Conservation (phyloP, 2,329 filamentous ascomycete genomes). For the Epicoccum nigrum region DNA sequence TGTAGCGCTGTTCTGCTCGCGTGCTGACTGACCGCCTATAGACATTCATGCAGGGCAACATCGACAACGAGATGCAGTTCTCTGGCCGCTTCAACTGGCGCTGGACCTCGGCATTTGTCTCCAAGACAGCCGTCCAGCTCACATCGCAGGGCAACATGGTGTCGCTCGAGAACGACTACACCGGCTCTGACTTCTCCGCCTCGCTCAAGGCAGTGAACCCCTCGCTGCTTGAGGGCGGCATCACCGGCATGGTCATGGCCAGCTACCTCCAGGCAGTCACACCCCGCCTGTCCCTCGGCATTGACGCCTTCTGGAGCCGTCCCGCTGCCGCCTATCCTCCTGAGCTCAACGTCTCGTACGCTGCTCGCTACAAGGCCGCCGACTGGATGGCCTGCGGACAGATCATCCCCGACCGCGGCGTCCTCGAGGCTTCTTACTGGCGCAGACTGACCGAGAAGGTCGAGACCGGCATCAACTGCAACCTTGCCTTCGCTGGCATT, state of each 20-base stretch:
- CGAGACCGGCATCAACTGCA: conserved; percentile 94
- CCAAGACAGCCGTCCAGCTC: conserved; percentile 88
- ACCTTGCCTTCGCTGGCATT: conserved; percentile 75
- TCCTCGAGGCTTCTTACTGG: conserved; percentile 90
- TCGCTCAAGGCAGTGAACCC: conserved; percentile 95
- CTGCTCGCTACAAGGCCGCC: conserved; percentile 84
- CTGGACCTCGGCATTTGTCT: conserved; percentile 79
- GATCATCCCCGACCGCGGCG: conserved; percentile 82
- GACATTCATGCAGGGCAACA: conserved; percentile 93
- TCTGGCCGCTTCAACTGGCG: conserved; percentile 92
- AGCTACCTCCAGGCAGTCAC: conserved; percentile 96
- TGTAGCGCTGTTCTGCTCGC: no score
- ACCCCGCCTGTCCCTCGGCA: conserved; percentile 80
- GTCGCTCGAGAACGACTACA: conserved; percentile 95
- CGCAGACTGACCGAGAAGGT: conserved; percentile 90
- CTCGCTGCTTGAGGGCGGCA: conserved; percentile 86
- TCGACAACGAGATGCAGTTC: conserved; percentile 90
- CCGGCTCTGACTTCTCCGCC: conserved; percentile 88
- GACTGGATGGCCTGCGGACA: conserved; percentile 95
- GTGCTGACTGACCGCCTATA: conserved; percentile 53
- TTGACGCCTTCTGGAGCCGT: conserved; percentile 95
- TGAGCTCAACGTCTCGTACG: conserved; percentile 90
- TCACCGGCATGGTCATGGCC: conserved; percentile 94
- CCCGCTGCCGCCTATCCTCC: conserved; percentile 81
- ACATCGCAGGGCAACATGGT: conserved; percentile 86